These are phyloP conservation scores for Rhodotorula sp. DNA, from an alignment of 1,284 basidiomycete genomes.

Conservation along the genomic window DNA sequence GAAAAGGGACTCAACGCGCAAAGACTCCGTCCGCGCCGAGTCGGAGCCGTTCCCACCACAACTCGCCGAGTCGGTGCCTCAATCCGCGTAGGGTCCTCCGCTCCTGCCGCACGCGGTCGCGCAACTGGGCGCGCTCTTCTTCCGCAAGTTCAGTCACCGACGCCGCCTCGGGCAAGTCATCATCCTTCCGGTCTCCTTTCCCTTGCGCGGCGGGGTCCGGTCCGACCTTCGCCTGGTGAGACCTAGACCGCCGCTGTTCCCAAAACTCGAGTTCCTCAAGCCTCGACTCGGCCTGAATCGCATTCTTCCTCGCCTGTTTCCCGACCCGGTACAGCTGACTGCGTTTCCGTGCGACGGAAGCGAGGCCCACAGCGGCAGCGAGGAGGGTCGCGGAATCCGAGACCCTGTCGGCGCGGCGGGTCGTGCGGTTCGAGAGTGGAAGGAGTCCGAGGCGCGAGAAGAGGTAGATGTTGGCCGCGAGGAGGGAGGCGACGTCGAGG, in stretches of 20 bases:
- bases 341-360: not conserved
- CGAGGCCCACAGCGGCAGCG: constrained; percentile 2
- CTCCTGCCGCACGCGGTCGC: constrained; percentile 12
- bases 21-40: constrained; percentile 27
- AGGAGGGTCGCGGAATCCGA: constrained; percentile 15
- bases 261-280: constrained; percentile 30
- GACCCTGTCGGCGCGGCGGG: constrained; percentile 9
- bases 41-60: constrained; percentile 26
- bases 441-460: constrained; percentile 14
- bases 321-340: not conserved
- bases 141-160: too few species aligned
- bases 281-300: constrained; percentile 8
- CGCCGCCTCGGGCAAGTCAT: too few species aligned
- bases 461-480: constrained; percentile 33
- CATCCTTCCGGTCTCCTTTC: too few species aligned
- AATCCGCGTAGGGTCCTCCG: constrained; percentile 6
- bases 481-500: constrained; percentile 14
- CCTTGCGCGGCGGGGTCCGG: too few species aligned
- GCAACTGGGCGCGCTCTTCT: constrained; percentile 6
- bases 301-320: not conserved
- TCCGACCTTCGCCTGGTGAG: too few species aligned
- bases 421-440: not conserved
- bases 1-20: constrained; percentile 17
- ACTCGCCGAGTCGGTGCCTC: constrained; percentile 6
- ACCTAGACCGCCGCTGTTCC: not conserved